These are phyloP conservation scores for Penicillium longicatenatum DNA, from an alignment of 495 filamentous ascomycete genomes.

Conservation along the genomic window DNA sequence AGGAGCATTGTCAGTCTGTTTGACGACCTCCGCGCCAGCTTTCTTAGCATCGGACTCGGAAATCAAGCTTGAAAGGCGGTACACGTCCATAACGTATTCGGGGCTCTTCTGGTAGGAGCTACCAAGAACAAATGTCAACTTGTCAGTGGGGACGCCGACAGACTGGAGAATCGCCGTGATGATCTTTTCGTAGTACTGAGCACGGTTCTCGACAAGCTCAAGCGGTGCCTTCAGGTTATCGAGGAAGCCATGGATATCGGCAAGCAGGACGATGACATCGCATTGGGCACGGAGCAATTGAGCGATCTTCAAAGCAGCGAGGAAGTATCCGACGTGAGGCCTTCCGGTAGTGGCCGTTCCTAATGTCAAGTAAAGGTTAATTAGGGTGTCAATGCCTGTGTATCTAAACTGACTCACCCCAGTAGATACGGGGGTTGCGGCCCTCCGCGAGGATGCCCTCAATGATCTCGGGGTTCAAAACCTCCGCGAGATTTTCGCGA, in stretches of 20 bases:
- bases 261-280: conserved; percentile 76
- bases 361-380: conserved; percentile 28
- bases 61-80: conserved; percentile 38
- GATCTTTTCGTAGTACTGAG: conserved; percentile 68
- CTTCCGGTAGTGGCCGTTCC: conserved; percentile 10
- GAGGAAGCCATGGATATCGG: conserved; percentile 61
- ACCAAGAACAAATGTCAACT: conserved; percentile 82
- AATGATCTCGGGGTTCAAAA: conserved; percentile 85
- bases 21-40: conserved; percentile 90
- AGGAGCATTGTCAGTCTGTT: conserved; percentile 76
- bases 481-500: conserved; percentile 75
- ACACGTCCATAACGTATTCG: conserved; percentile 47
- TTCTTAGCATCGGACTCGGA: conserved; percentile 67
- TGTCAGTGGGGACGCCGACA: conserved; percentile 72
- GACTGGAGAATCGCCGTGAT: conserved; percentile 68
- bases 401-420: conserved; percentile 53
- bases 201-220: conserved; percentile 79
- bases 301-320: conserved; percentile 19
- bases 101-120: conserved; percentile 70
- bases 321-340: conserved; percentile 13
- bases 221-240: conserved; percentile 71
- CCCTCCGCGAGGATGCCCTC: conserved; percentile 71
- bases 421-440: conserved; percentile 77
- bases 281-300: conserved; percentile 85
- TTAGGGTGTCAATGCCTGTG: not conserved